Evolutionary conservation across 257 asterid genomes (phyloP).

Genomic region (Verbena officinalis): DNA sequence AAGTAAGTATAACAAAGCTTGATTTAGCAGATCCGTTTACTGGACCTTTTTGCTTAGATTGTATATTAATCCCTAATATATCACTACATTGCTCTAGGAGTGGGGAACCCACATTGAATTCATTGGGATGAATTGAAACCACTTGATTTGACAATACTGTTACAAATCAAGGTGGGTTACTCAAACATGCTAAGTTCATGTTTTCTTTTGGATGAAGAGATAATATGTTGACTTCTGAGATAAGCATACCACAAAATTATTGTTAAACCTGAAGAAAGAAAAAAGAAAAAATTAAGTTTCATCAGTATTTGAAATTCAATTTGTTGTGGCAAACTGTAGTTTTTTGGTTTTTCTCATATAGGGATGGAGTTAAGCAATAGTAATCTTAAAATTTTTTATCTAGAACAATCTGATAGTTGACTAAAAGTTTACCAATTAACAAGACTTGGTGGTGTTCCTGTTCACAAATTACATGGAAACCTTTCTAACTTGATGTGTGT

Average conservation of each 20-base stretch:
- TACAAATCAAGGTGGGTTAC: slow-evolving; percentile 10
- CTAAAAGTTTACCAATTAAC: not conserved
- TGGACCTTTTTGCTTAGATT: slow-evolving; percentile 10
- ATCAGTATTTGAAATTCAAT: slow-evolving; percentile 1
- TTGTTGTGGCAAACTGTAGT: not conserved
- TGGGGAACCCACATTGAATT: slow-evolving; percentile 16
- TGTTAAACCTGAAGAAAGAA: not conserved
- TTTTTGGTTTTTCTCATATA: not conserved
- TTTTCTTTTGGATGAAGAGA: not conserved
- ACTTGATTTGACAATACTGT: slow-evolving; percentile 21
- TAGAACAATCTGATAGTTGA: slow-evolving; percentile 10
- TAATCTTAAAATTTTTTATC: slow-evolving; percentile 5
- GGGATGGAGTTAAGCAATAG: not conserved
- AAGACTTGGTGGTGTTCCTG: not conserved
- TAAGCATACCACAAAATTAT: not conserved
- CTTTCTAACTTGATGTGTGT: too few species aligned
- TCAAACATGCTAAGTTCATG: not conserved
- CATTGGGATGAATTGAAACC: slow-evolving; percentile 15
- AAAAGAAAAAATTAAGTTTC: not conserved
- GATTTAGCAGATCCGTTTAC: slow-evolving; percentile 10
- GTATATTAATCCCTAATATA: not conserved
- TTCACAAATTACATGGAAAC: too few species aligned
- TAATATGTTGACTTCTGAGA: not conserved
- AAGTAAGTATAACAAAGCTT: slow-evolving; percentile 52
- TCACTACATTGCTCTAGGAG: slow-evolving; percentile 20